Evolutionary conservation across 352 stramenopile species (phyloP).

Genomic region (Phytophthora pisi): DNA sequence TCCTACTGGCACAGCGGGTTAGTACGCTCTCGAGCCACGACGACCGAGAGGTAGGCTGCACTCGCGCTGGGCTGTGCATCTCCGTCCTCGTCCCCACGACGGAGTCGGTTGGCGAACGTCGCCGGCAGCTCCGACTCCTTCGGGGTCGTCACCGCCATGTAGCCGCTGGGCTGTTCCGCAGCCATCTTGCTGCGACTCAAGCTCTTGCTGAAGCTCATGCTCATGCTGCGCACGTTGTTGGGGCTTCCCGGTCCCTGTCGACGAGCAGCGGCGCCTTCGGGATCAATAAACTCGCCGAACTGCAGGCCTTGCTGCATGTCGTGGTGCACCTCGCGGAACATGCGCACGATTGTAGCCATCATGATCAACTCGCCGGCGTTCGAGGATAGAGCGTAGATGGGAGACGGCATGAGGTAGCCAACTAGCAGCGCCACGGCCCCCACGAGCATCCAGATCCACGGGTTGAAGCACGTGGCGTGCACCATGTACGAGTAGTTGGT

Average conservation of each 20-base stretch:
- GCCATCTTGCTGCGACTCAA: conserved; percentile 33
- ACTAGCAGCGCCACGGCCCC: conserved; percentile 67
- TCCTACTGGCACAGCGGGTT: conserved; percentile 65
- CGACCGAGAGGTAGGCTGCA: conserved; percentile 55
- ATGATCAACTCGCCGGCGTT: conserved; percentile 81
- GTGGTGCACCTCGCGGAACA: conserved; percentile 87
- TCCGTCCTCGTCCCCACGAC: conserved; percentile 26
- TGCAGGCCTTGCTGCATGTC: conserved; percentile 83
- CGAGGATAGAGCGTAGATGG: conserved; percentile 75
- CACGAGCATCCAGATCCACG: conserved; percentile 90
- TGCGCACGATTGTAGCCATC: conserved; percentile 81
- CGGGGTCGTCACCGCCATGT: conserved; percentile 48
- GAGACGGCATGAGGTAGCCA: conserved; percentile 77
- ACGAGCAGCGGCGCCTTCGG: conserved; percentile 31
- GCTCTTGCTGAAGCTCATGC: conserved; percentile 33
- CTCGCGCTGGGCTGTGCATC: conserved; percentile 24
- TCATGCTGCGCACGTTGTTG: conserved; percentile 19
- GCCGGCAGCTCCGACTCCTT: conserved; percentile 48
- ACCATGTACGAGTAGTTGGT: conserved; percentile 88
- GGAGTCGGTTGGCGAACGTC: conserved; percentile 51
- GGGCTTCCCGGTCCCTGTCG: conserved; percentile 20
- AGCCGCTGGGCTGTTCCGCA: conserved; percentile 30
- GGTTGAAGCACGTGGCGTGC: conserved; percentile 85
- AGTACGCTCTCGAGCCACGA: conserved; percentile 62
- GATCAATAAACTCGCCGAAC: conserved; percentile 78